Base-by-base conservation (phyloP, 2,329 filamentous ascomycete species). In the Ramichloridium luteum region DNA sequence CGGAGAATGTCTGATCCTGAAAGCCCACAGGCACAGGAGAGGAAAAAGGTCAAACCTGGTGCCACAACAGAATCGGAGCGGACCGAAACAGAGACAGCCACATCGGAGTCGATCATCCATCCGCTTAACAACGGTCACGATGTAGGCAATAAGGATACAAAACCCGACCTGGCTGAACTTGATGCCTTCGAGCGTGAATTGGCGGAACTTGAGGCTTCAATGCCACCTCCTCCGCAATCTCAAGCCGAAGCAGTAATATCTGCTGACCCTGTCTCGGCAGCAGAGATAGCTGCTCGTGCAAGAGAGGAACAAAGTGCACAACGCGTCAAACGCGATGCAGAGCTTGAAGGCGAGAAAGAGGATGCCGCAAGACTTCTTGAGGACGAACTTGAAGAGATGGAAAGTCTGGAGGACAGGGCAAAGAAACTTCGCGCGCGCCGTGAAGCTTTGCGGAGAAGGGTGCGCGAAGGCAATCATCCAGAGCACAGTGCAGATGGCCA, bases 151-250 rank as follows among this genome's bases (percentile, higher is more conserved):
- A n/a, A n/a, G n/a, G n/a, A n/a, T n/a, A n/a, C n/a, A 13, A 40
- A 40, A 3, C 32, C 38, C 16, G 45, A 48, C 32, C 26, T 32
- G 4, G 44, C 27, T 13, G 58, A 60, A 25, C 59, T 82, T 6
- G 74, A 81, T 2, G 81, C 82, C 6, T 92, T 93, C 51, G 79
- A 93, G 53, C 80, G 80, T 3, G 82, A 93, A 32, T 75, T 93
- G 34, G 78, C 74, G 5, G 43, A 41, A 12, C 35, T 51, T 28
- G 50, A 53, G 32, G 33, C 37, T 23, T 23, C 20, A 8, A n/a
- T 23, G 20, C 20, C 20, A 8, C 8, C 20, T 23, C 20, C 8
- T 8, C 54, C 25, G 4, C 43, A 45, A 10, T 49, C 54, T 20
- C 38, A 47, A 10, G 44, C 53, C 0, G 50, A 48, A 25, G 59